phyloP scores from a whole-genome alignment of 2,329 filamentous ascomycete genomes.

The Pseudogymnoascus sp. region DNA sequence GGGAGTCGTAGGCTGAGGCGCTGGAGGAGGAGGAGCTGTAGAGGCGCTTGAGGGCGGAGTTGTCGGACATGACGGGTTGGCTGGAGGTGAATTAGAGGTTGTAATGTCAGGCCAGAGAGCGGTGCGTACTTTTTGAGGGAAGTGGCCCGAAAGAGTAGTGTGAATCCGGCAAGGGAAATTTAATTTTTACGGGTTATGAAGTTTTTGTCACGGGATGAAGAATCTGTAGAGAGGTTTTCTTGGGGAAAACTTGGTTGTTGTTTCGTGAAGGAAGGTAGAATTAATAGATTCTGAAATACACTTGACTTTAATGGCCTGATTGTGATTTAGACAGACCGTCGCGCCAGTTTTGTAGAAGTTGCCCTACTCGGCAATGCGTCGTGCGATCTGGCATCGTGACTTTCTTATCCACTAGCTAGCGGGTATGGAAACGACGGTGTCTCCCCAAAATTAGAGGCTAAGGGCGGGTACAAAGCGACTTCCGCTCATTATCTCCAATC shows the following conservation, averaged over 20 bases:
- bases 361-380: conserved; percentile 8
- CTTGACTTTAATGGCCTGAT: neutral
- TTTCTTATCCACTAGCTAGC: conserved; percentile 8
- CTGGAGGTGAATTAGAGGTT: neutral
- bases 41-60: neutral
- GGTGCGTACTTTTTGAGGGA: neutral
- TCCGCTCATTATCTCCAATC: conserved; percentile 1
- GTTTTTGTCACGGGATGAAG: neutral
- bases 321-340: neutral
- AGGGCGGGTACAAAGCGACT: conserved; percentile 5
- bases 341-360: neutral
- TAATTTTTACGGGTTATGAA: neutral
- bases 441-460: neutral
- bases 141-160: neutral
- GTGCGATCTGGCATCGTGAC: neutral
- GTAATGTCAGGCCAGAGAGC: neutral
- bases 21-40: neutral
- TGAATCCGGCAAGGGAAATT: neutral
- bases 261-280: neutral
- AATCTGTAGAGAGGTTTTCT: neutral
- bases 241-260: neutral
- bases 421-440: conserved; percentile 1
- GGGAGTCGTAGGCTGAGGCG: neutral
- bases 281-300: neutral
- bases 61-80: neutral